phyloP scores from a whole-genome alignment of 306 rosid species.

The Sechiopsis laciniata region DNA sequence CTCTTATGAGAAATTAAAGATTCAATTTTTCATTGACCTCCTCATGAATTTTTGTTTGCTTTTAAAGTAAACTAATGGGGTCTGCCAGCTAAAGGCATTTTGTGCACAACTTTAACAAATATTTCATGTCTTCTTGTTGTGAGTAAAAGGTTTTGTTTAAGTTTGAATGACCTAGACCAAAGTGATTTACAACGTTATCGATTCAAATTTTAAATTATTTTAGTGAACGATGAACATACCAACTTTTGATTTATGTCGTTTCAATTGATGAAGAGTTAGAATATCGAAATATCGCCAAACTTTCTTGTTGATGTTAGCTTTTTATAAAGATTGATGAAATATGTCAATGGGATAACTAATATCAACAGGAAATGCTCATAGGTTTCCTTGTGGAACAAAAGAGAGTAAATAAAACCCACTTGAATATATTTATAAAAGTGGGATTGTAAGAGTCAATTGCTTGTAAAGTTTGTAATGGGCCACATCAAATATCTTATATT shows the following conservation, averaged over 20 bases:
- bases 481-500: too few relatives aligned
- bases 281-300: not conserved
- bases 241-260: not conserved
- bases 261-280: not conserved
- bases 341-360: not conserved
- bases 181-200: not conserved
- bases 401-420: not conserved
- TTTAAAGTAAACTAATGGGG: slow-evolving; percentile 5
- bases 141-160: not conserved
- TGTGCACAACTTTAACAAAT: not conserved
- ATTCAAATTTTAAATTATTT: not conserved
- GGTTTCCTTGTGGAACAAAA: not conserved
- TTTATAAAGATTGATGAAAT: too few relatives aligned
- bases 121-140: not conserved
- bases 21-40: slow-evolving; percentile 30
- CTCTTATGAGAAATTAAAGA: not conserved
- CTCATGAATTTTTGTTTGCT: slow-evolving; percentile 26
- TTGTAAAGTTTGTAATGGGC: too few relatives aligned
- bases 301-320: not conserved
- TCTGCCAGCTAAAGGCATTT: slow-evolving; percentile 29
- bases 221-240: not conserved
- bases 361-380: not conserved
- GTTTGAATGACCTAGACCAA: not conserved
- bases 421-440: too few relatives aligned
- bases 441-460: too few relatives aligned